Evolutionary conservation across 495 filamentous ascomycete genomes (phyloP).

Genomic region (Annulohypoxylon bovei): DNA sequence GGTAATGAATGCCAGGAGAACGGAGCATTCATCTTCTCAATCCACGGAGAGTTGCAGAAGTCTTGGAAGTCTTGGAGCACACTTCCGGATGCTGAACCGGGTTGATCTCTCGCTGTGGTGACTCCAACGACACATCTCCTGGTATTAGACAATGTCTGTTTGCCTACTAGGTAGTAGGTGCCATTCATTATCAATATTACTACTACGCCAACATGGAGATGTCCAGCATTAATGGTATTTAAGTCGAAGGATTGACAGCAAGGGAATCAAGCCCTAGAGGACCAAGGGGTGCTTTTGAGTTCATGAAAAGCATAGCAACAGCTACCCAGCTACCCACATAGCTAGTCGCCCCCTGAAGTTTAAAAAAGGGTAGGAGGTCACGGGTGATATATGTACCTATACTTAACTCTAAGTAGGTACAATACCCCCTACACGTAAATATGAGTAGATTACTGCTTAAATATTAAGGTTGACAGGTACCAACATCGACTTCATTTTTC

Average conservation of each 20-base stretch:
- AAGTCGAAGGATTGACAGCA: not conserved
- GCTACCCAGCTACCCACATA: no score
- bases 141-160: not conserved
- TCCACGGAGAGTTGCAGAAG: not conserved
- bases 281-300: not conserved
- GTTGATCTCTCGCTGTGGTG: conserved; percentile 3
- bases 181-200: not conserved
- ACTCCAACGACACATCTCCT: not conserved
- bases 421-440: not conserved
- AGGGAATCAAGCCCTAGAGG: not conserved
- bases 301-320: conserved; percentile 7
- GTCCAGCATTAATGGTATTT: not conserved
- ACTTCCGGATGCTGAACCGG: not conserved
- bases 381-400: not conserved
- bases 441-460: not conserved
- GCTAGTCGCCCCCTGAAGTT: no score
- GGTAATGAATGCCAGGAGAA: not conserved
- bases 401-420: not conserved
- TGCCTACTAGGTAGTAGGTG: not conserved
- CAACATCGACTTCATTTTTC: not conserved
- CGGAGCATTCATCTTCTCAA: conserved; percentile 6
- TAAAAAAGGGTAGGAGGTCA: not conserved
- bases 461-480: conserved; percentile 11
- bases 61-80: not conserved
- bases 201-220: not conserved